Conservation (phyloP, 441 rosid genomes). For the Jatropha multifida region DNA sequence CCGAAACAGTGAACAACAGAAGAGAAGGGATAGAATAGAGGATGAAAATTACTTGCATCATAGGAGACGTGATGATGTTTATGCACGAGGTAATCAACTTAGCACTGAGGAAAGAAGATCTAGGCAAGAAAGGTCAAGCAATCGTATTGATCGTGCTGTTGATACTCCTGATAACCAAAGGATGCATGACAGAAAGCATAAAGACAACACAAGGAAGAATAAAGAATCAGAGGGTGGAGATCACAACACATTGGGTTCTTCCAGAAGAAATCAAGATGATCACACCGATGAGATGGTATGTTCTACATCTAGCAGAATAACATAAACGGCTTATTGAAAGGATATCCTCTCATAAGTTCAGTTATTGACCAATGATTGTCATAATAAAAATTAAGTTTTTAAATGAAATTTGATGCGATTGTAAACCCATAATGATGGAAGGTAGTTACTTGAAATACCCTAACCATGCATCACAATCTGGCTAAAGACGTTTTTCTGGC, state of each 20-base stretch:
- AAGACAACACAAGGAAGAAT: constrained; percentile 59
- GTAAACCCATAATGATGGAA: background rate
- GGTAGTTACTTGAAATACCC: background rate
- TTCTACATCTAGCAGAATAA: constrained; percentile 24
- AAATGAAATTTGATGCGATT: background rate
- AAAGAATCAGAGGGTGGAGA: constrained; percentile 72
- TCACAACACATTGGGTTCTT: constrained; percentile 37
- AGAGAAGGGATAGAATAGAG: constrained; percentile 67
- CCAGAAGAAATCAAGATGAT: constrained; percentile 74
- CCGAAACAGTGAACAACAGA: constrained; percentile 65
- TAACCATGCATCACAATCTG: background rate
- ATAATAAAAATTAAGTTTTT: background rate
- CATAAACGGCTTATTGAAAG: constrained; percentile 1
- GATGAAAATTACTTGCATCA: constrained; percentile 62
- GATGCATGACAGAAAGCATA: constrained; percentile 65
- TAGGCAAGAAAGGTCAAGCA: constrained; percentile 66
- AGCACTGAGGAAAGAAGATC: constrained; percentile 63
- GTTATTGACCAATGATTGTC: constrained; percentile 6
- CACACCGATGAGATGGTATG: constrained; percentile 70
- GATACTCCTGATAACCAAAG: constrained; percentile 60
- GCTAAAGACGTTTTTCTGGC: background rate
- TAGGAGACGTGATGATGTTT: constrained; percentile 61
- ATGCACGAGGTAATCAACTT: constrained; percentile 52
- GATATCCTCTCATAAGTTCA: background rate
- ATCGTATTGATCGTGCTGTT: constrained; percentile 52